These are phyloP conservation scores for Nakazawaea wyomingensis DNA, from an alignment of 805 yeast genomes.

Conservation along the genomic window DNA sequence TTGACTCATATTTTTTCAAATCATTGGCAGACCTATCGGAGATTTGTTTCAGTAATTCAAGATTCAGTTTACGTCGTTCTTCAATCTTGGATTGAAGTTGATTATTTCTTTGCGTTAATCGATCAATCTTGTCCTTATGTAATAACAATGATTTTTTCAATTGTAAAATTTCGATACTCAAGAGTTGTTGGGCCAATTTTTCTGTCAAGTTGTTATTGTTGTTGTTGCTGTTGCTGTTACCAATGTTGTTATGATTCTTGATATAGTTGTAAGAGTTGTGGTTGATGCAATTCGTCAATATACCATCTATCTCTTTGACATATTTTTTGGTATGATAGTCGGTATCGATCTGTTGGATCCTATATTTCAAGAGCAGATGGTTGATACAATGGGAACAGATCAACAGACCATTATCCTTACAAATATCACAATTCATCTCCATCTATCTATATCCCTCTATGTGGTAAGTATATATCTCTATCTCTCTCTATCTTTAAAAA, in stretches of 20 bases:
- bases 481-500: neutral
- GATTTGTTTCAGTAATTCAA: neutral
- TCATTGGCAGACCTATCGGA: neutral
- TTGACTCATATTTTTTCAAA: neutral
- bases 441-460: neutral
- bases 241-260: neutral
- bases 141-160: slow-evolving; percentile 15
- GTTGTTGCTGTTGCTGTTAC: neutral
- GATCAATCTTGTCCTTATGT: slow-evolving; percentile 7
- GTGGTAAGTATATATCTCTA: neutral
- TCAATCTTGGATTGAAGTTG: slow-evolving; percentile 8
- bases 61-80: slow-evolving; percentile 7
- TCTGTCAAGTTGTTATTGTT: neutral
- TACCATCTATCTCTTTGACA: slow-evolving; percentile 3
- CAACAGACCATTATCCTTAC: neutral
- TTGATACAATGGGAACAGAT: slow-evolving; percentile 6
- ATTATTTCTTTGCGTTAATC: slow-evolving; percentile 10
- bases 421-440: slow-evolving; percentile 6
- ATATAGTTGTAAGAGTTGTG: slow-evolving; percentile 5
- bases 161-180: slow-evolving; percentile 23
- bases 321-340: neutral
- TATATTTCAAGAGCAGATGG: slow-evolving; percentile 9
- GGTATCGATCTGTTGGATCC: slow-evolving; percentile 8
- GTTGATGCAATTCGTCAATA: slow-evolving; percentile 8
- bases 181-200: slow-evolving; percentile 25